Base-by-base conservation (phyloP, 106 monocot genomes). In the Gastrodia elata region DNA sequence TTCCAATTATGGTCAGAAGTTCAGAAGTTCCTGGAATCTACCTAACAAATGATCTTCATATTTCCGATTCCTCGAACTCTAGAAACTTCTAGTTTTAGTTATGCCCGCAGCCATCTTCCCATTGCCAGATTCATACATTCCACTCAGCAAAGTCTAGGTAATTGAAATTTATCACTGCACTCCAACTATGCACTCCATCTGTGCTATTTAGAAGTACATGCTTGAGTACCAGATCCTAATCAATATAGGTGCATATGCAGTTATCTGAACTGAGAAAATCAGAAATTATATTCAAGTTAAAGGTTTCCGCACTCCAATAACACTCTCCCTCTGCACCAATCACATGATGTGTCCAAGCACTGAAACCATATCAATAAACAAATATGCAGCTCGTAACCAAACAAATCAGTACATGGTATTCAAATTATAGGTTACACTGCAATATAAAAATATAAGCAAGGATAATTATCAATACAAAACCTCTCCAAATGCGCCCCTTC, bases 401-500 rank as follows among this genome's bases (percentile, higher is more conserved):
- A 7, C 35, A 67, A 67, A 38, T 22, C 39, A 26, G n/a, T 38
- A 57, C 20, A 35, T 11, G 5, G 22, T 18, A 8, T 34, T 65
- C 6, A 65, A 75, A 6, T 75, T 32, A 43, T 32, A 61, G 35
- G 36, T 43, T 43, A 34, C 36, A 9, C 7, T 25, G 33, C 8
- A 30, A 71, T 34, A 18, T 7, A 13, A 11, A 61, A 25, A 36
- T 36, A 57, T 20, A 38, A 32, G 43, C 55, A 72, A 65, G 58
- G 38, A 18, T 34, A 40, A 18, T 22, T 69, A 69, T 40, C 0
- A 26, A 39, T 9, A 69, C 22, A 38, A 18, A 28, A 86, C 89
- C 89, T 90, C 89, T 57, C 89, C 89, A 84, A 90, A 90, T 49
- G 89, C 89, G 6, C 89, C 89, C 73, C 89, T 84, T 59, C 89